Percentiles rank a stretch among this genome's conserved stretches.
Evolutionary conservation across 202 grass and related monocot genomes (phyloP).

Genomic region (Digitaria exilis): DNA sequence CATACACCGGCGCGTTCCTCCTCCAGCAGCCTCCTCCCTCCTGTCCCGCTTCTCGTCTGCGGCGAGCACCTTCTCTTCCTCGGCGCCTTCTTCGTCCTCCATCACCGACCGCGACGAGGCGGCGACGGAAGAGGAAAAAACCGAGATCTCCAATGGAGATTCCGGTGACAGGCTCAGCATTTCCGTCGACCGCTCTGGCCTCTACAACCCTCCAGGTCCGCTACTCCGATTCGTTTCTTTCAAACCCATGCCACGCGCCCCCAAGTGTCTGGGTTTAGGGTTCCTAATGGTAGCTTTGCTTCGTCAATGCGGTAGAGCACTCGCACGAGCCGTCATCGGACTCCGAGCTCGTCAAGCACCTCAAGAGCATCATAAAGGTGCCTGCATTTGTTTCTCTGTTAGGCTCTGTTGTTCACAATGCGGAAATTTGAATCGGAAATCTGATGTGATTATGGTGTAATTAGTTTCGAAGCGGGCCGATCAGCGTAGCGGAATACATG

Average conservation of each 20-base stretch:
- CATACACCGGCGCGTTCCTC: background rate
- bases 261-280: constrained; percentile 17
- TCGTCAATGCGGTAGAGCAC: constrained; percentile 59
- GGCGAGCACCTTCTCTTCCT: constrained; percentile 41
- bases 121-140: constrained; percentile 16
- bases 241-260: background rate
- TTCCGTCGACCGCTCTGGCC: constrained; percentile 73
- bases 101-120: constrained; percentile 12
- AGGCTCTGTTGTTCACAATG: background rate
- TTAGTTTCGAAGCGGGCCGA: constrained; percentile 95
- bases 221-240: background rate
- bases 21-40: constrained; percentile 17
- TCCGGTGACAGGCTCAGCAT: constrained; percentile 32
- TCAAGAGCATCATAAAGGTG: constrained; percentile 96
- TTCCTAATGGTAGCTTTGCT: constrained; percentile 17
- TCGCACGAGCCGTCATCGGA: constrained; percentile 66
- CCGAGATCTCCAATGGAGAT: constrained; percentile 2
- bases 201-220: constrained; percentile 70
- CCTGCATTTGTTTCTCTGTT: background rate
- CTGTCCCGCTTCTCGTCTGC: constrained; percentile 43
- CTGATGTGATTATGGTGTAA: constrained; percentile 22
- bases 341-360: constrained; percentile 83
- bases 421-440: constrained; percentile 14
- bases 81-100: constrained; percentile 30
- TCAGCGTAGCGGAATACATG: constrained; percentile 93